Base-by-base conservation (phyloP, 2,329 filamentous ascomycete genomes). In the Aspergillus sp. region DNA sequence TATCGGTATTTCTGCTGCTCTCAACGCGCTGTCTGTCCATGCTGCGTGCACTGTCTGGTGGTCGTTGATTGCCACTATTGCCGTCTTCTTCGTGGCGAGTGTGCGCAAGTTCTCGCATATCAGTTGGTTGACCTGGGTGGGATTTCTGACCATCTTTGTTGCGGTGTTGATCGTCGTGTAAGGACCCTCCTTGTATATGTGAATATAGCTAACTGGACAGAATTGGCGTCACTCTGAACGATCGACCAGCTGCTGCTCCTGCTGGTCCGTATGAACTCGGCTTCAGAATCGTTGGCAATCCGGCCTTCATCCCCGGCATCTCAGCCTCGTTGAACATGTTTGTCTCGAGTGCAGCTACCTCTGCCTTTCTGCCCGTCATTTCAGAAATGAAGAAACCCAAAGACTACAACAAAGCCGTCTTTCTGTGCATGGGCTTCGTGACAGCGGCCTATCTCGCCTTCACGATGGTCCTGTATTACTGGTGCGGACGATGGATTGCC, bases 361-460 rank as follows among this genome's bases (percentile, higher is more conserved):
- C 74, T 0, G 78, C 78, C 2, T 85, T 83, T 54, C 64, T 85
- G 2, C 79, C 80, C 5, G 78, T 85, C 45, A 84, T 85, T 42
- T 78, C 76, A 0, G 82, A 85, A 64, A 85, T 85, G 80, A 69
- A 67, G 34, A 69, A 72, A 28, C 81, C 81, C 0, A 69, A 68
- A 13, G 77, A 83, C 51, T 85, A 78, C 60, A 73, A 72, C 47
- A 83, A 82, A 59, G 75, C 81, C 0, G 68, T 84, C 0, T 82
- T 75, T 54, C 61, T 75, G 10, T 80, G 76, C 60, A 81, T 82
- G 78, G 67, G 61, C 11, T 61, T 83, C 40, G 78, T 81, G 5
- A 76, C 74, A 0, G 69, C 73, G 0, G 74, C 75, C 0, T 84
- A 84, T 54, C 67, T 82, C 8, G 71, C 73, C 29, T 81, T 83